Evolutionary conservation across 148 eudicot genomes (phyloP).

Genomic region (Amaranthus palmeri): DNA sequence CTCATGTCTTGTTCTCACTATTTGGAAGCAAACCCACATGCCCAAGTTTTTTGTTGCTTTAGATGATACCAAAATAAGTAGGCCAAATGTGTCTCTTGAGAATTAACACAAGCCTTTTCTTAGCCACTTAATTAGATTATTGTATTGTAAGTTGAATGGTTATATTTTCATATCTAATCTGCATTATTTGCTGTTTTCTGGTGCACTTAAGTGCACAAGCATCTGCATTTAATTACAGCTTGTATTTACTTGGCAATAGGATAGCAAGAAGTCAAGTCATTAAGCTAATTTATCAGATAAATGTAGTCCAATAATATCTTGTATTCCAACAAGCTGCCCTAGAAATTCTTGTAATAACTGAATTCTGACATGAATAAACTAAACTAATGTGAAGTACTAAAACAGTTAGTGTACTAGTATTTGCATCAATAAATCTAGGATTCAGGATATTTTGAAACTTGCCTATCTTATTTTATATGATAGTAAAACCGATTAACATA

Average conservation of each 20-base stretch:
- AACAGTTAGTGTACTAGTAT: too few relatives aligned
- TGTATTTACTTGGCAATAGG: not conserved
- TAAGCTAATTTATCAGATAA: too few relatives aligned
- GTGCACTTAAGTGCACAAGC: not conserved
- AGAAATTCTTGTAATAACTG: too few relatives aligned
- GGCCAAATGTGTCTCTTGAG: not conserved
- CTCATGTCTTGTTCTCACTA: not conserved
- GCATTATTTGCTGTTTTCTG: not conserved
- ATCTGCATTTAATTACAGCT: not conserved
- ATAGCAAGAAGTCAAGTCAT: not conserved
- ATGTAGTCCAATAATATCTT: too few relatives aligned
- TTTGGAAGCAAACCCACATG: constrained; percentile 4
- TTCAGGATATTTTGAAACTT: too few relatives aligned
- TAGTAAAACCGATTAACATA: too few relatives aligned
- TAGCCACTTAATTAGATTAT: not conserved
- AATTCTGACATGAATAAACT: too few relatives aligned
- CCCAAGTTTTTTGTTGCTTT: not conserved
- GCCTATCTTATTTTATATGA: too few relatives aligned
- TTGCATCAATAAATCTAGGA: too few relatives aligned
- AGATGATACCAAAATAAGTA: not conserved
- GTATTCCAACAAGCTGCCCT: too few relatives aligned
- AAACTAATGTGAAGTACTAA: too few relatives aligned
- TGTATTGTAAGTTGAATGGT: not conserved
- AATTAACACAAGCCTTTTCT: not conserved
- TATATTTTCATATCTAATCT: too few relatives aligned